Percentiles rank a stretch among this genome's conserved stretches.
phyloP scores from a whole-genome alignment of 129 eudicot species.

The Lactuca saligna region DNA sequence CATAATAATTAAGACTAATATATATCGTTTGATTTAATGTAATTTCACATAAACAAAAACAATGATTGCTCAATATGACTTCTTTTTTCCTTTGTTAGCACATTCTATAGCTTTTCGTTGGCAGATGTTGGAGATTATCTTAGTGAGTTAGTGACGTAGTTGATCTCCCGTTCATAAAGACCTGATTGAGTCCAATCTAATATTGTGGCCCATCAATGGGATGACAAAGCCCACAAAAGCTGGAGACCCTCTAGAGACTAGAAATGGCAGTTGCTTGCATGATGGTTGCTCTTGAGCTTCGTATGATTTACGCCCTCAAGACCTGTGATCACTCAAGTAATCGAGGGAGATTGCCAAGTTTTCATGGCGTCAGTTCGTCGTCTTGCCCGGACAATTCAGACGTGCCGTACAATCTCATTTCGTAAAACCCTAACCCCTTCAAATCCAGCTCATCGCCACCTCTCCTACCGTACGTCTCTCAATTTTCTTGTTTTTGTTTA shows the following conservation, averaged over 20 bases:
- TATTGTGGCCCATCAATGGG: neutral
- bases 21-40: no score
- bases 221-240: neutral
- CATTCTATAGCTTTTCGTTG: no score
- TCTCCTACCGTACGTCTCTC: conserved; percentile 38
- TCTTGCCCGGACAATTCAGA: conserved; percentile 36
- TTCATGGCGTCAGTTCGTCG: conserved; percentile 57
- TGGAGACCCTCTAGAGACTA: neutral
- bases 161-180: no score
- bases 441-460: conserved; percentile 19
- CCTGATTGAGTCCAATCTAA: neutral
- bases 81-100: no score
- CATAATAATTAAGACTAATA: no score
- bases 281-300: conserved; percentile 12
- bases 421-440: conserved; percentile 60
- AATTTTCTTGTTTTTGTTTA: neutral
- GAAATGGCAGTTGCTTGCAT: neutral
- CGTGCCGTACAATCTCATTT: conserved; percentile 42
- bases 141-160: no score
- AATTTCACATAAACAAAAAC: no score
- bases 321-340: neutral
- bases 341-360: neutral
- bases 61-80: no score
- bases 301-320: neutral
- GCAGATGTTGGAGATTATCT: no score